Evolutionary conservation across 73 alveolate genomes (phyloP).

Genomic region (Uronychia binucleata): DNA sequence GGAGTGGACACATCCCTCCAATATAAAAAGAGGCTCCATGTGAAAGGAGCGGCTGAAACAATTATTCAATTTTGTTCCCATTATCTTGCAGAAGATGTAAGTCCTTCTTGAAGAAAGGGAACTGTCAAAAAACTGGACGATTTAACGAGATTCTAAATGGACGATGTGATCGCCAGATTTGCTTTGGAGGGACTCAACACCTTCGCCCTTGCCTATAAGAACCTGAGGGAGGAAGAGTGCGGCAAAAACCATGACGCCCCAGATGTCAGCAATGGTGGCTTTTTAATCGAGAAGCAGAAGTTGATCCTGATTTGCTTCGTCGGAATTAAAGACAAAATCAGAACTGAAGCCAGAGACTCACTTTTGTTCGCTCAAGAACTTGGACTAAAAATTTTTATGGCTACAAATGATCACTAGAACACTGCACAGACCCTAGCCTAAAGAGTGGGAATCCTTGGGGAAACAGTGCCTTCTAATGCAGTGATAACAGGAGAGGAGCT

Average conservation of each 20-base stretch:
- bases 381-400: background rate
- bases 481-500: background rate
- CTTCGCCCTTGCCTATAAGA: background rate
- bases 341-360: background rate
- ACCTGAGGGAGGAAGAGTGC: background rate
- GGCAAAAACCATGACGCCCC: background rate
- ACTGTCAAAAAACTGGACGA: slow-evolving; percentile 17
- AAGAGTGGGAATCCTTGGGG: background rate
- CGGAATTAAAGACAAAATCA: background rate
- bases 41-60: slow-evolving; percentile 89
- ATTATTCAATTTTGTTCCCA: slow-evolving; percentile 69
- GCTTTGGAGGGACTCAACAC: background rate
- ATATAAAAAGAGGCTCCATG: slow-evolving; percentile 54
- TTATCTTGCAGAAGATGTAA: slow-evolving; percentile 57
- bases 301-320: background rate
- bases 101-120: background rate
- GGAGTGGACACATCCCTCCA: slow-evolving; percentile 57
- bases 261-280: background rate
- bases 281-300: background rate
- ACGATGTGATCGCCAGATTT: background rate
- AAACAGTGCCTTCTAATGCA: background rate
- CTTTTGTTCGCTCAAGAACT: background rate
- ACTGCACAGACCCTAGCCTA: background rate
- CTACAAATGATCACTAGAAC: background rate
- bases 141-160: background rate